Evolutionary conservation across 441 rosid species (phyloP).

Genomic region (Pelargonium exstipulatum): DNA sequence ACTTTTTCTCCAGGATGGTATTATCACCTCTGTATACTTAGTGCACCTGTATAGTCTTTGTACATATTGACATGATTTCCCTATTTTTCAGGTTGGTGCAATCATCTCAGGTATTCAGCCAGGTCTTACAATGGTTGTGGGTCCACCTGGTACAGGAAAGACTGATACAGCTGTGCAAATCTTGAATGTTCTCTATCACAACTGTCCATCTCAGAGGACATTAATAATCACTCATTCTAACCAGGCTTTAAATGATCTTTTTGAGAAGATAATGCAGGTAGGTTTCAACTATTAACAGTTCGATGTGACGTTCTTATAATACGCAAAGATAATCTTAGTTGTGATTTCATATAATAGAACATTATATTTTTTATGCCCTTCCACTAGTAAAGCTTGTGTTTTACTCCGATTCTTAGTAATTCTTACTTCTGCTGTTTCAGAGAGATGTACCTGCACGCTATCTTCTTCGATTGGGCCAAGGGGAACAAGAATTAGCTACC

Average conservation of each 20-base stretch:
- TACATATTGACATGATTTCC: slow-evolving; percentile 12
- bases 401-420: slow-evolving; percentile 9
- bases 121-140: slow-evolving; percentile 96
- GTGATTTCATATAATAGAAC: background rate
- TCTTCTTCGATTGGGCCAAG: slow-evolving; percentile 99
- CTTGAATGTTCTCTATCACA: slow-evolving; percentile 89
- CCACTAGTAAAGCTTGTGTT: slow-evolving; percentile 6
- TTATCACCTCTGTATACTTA: background rate
- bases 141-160: slow-evolving; percentile 99
- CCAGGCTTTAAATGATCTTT: slow-evolving; percentile 94
- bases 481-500: slow-evolving; percentile 98
- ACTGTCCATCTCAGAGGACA: slow-evolving; percentile 96
- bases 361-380: background rate
- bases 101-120: slow-evolving; percentile 96
- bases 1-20: background rate
- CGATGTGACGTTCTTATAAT: background rate
- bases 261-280: slow-evolving; percentile 99
- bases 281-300: background rate
- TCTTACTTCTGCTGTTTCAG: slow-evolving; percentile 39
- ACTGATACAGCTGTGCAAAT: slow-evolving; percentile 99
- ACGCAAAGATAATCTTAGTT: background rate
- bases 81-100: slow-evolving; percentile 68
- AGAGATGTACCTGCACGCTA: slow-evolving; percentile 98
- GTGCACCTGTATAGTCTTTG: background rate
- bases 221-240: slow-evolving; percentile 94